Evolutionary conservation across 2,329 filamentous ascomycete species (phyloP), one percentile per base, ranked within the genome.

Genomic region (Cylindrodendrum hubeiense): DNA sequence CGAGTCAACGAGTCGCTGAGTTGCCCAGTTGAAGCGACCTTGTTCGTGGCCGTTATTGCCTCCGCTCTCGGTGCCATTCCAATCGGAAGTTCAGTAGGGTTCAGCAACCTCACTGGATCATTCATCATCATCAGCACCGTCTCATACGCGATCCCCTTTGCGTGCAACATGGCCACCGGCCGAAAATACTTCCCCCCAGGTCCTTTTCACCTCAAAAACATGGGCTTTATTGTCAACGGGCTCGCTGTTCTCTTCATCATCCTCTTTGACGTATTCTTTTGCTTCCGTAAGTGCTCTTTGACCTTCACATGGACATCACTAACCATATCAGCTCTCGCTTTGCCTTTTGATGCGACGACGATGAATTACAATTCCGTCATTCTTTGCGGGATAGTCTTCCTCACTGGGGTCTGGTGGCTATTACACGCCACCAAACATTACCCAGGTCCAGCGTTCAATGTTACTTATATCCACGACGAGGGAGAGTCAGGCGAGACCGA

Each of bases 281-380:
- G 72, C 24, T 74, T 74, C 2, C 72, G 72, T 75, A 28, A 67
- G 72, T 71, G 24, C n/a, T 12, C 8, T 34, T 7, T 3, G 8
- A 7, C 22, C 21, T 15, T 41, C 5, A 3, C 17, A n/a, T n/a
- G n/a, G 19, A 10, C 5, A 12, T 50, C 17, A 7, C 22, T 21
- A 17, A 19, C 61, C 72, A 12, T n/a, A 74, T 26, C 1, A 74
- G 72, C 72, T 34, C 52, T 73, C 3, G 67, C 68, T 0, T 7
- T 74, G 1, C 72, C 73, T 1, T 67, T 75, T 5, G 71, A 74
- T 49, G 54, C 49, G 0, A 67, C 70, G 0, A 71, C 72, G 0
- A 74, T 74, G 72, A 74, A 74, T 9, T 74, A 74, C 10, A 74
- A 74, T 15, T 74, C 65, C 1, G 72, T 74, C 0, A 74, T 74